Base-by-base conservation (phyloP, 768 basidiomycete species). In the Panaeolus cyanescens region DNA sequence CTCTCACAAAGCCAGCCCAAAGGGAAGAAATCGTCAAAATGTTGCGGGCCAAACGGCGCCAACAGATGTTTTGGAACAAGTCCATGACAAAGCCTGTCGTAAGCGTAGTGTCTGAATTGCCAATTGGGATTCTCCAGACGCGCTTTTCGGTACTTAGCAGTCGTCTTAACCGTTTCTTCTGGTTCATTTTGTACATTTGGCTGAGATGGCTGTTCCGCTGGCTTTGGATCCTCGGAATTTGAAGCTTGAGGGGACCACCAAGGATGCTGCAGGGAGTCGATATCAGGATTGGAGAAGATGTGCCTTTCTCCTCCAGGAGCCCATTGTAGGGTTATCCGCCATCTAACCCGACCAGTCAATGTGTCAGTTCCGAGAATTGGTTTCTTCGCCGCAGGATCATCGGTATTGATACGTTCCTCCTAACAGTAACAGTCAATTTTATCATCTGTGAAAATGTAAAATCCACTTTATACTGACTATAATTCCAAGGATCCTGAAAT, bases 271-370 rank as follows among this genome's bases (percentile, higher is more conserved):
- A 65, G 59, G 33, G 25, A 15, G 22, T 59, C 45, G 3, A 64
- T 62, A 32, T 60, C 45, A 33, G 37, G 20, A 7, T 64, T 37
- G n/a, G 58, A 55, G 50, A 69, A 55, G 17, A 71, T 68, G 32
- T 72, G 64, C 64, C 79, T 75, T 68, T 86, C 83, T 3, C 83
- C 84, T 22, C 83, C 84, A 4, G 78, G 70, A 10, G 74, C 75
- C 85, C 85, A 86, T 54, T 74, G 66, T 28, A 83, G 73, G n/a
- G 69, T 72, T 39, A 85, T 72, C 40, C 64, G 65, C 85, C 85
- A 86, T 53, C 76, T 62, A 5, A 84, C 76, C 22, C 60, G 69
- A 6, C 81, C 80, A 42, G 66, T 40, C 1, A 67, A 30, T 32
- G 61, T 54, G 33, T 58, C 62, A 25, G 54, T n/a, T 10, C 30